These are phyloP conservation scores for Cladophialophora chaetospira DNA, from an alignment of 2,329 filamentous ascomycete genomes.

Conservation along the genomic window DNA sequence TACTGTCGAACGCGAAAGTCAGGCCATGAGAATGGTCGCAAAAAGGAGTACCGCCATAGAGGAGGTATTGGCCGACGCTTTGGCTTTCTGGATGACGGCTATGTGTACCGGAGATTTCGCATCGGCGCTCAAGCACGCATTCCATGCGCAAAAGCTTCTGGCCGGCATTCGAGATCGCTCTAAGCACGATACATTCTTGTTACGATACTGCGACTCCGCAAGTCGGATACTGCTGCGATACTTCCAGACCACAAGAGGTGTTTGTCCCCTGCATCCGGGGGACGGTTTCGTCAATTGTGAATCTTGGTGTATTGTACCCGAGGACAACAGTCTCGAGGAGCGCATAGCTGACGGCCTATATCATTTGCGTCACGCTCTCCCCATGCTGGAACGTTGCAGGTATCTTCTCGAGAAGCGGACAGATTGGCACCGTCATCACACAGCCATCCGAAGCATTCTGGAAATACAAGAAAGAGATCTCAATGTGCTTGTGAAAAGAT, in stretches of 20 bases:
- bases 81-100: neutral
- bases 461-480: neutral
- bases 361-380: neutral
- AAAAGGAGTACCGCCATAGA: neutral
- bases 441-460: neutral
- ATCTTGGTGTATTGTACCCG: neutral
- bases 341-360: neutral
- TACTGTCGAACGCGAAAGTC: neutral
- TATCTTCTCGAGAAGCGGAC: neutral
- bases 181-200: neutral
- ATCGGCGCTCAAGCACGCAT: neutral
- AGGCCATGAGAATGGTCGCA: neutral
- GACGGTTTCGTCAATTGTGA: neutral
- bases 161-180: neutral
- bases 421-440: neutral
- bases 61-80: neutral
- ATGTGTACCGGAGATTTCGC: neutral
- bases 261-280: neutral
- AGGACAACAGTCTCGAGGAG: neutral
- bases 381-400: neutral
- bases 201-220: neutral
- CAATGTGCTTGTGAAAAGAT: neutral
- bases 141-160: neutral
- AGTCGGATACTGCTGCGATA: neutral
- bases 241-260: neutral